Percentiles rank a stretch among this genome's conserved stretches.
Evolutionary conservation across 2,329 filamentous ascomycete genomes (phyloP).

Genomic region (Emmonsiellopsis sp.): DNA sequence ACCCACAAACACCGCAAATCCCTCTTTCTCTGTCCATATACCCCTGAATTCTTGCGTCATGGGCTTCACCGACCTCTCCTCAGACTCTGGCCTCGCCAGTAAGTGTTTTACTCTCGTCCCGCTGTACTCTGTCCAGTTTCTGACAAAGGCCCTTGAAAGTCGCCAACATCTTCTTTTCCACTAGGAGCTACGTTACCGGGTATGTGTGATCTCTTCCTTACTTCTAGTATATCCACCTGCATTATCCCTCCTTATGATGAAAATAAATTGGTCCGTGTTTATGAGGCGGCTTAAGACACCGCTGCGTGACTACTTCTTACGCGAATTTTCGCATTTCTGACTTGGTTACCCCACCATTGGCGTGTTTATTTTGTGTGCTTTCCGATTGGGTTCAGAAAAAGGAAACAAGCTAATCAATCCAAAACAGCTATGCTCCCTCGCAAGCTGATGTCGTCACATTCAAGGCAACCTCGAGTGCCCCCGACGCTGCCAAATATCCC

Average conservation of each 20-base stretch:
- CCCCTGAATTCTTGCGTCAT: conserved; percentile 36
- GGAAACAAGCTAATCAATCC: conserved; percentile 10
- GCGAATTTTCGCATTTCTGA: conserved; percentile 66
- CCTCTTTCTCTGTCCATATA: conserved; percentile 10
- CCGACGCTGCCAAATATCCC: conserved; percentile 79
- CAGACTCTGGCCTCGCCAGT: conserved; percentile 54
- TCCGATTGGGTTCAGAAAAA: not conserved
- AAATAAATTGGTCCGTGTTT: conserved; percentile 86
- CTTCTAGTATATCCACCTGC: conserved; percentile 9
- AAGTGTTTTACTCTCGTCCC: conserved; percentile 27
- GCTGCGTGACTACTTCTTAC: conserved; percentile 70
- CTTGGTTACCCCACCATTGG: conserved; percentile 15
- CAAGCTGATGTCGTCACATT: conserved; percentile 95
- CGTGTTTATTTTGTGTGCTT: conserved; percentile 8
- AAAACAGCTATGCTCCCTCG: conserved; percentile 55
- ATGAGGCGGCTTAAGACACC: conserved; percentile 90
- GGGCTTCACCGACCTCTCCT: conserved; percentile 59
- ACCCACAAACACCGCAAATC: conserved; percentile 14
- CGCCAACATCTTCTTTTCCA: conserved; percentile 40
- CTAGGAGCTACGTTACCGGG: conserved; percentile 75
- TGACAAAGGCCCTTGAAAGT: conserved; percentile 25
- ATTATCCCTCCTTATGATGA: conserved; percentile 54
- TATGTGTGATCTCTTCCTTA: conserved; percentile 44
- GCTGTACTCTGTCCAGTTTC: conserved; percentile 10
- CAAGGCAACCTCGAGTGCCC: conserved; percentile 73